phyloP scores from a whole-genome alignment of 768 basidiomycete genomes.

The Agaricus subrufescens region DNA sequence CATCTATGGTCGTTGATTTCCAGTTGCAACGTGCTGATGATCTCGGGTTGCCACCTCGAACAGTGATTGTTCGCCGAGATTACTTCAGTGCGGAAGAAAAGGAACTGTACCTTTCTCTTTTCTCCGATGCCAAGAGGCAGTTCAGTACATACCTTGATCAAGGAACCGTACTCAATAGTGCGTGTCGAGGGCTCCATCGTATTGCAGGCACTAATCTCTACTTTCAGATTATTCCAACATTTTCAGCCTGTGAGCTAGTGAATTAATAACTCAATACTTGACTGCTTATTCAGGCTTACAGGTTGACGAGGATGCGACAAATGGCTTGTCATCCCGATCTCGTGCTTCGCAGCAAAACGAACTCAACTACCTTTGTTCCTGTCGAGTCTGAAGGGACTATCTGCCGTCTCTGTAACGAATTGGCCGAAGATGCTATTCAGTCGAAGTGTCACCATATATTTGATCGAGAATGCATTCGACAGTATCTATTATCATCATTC shows the following conservation, averaged over 20 bases:
- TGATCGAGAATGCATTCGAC: constrained; percentile 92
- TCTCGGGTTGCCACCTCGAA: constrained; percentile 90
- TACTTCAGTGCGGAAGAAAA: constrained; percentile 97
- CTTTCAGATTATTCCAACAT: constrained; percentile 81
- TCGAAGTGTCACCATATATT: constrained; percentile 93
- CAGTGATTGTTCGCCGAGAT: constrained; percentile 82
- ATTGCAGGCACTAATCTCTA: neutral
- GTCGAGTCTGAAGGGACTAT: constrained; percentile 74
- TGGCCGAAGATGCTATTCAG: constrained; percentile 96
- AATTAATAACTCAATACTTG: neutral
- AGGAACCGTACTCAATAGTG: constrained; percentile 91
- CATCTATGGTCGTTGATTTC: neutral
- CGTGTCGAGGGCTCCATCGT: constrained; percentile 22
- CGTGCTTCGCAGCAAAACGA: constrained; percentile 83
- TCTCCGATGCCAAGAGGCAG: constrained; percentile 88
- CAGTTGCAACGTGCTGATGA: constrained; percentile 95
- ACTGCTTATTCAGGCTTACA: constrained; percentile 22
- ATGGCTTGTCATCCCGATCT: constrained; percentile 96
- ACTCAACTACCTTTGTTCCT: constrained; percentile 52
- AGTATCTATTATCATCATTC: constrained; percentile 76
- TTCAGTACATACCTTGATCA: constrained; percentile 88
- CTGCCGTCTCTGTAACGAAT: constrained; percentile 93
- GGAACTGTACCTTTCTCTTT: constrained; percentile 87
- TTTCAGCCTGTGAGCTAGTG: constrained; percentile 60
- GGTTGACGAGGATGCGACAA: constrained; percentile 93